These are phyloP conservation scores for Chondrus crispus DNA, from an alignment of 23 red algal genomes.

Conservation along the genomic window DNA sequence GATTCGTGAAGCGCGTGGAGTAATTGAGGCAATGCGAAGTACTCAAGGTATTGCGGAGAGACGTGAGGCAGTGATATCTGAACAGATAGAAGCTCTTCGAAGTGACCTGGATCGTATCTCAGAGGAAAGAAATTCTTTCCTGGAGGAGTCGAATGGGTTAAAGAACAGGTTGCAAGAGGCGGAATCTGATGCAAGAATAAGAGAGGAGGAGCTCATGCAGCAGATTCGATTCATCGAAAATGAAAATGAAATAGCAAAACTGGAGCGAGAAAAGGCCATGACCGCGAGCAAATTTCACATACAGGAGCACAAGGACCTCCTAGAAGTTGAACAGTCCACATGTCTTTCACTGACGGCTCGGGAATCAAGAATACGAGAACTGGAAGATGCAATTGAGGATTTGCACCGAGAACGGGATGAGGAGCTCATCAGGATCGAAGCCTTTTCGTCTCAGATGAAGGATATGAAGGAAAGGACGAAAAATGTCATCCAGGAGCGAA, in stretches of 20 bases:
- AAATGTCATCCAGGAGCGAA: constrained; percentile 46
- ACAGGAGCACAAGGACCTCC: constrained; percentile 7
- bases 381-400: background rate
- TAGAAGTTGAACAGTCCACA: constrained; percentile 8
- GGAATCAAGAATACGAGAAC: constrained; percentile 20
- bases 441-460: constrained; percentile 22
- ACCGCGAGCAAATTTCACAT: constrained; percentile 3
- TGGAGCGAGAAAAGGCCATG: constrained; percentile 36
- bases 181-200: background rate
- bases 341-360: background rate
- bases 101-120: constrained; percentile 32
- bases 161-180: background rate
- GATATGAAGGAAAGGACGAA: constrained; percentile 32
- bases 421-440: constrained; percentile 14
- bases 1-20: constrained; percentile 18
- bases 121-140: constrained; percentile 16
- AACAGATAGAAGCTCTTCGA: constrained; percentile 24
- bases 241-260: constrained; percentile 27
- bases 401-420: constrained; percentile 9
- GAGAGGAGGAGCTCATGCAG: constrained; percentile 11
- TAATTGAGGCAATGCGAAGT: constrained; percentile 17
- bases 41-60: background rate
- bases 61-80: constrained; percentile 19
- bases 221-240: background rate
- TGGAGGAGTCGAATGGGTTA: constrained; percentile 11